A percentile compares a stretch with the other conserved stretches of the same genome.
phyloP scores from a whole-genome alignment of 345 rosid genomes.

The Melaleuca alternifolia region DNA sequence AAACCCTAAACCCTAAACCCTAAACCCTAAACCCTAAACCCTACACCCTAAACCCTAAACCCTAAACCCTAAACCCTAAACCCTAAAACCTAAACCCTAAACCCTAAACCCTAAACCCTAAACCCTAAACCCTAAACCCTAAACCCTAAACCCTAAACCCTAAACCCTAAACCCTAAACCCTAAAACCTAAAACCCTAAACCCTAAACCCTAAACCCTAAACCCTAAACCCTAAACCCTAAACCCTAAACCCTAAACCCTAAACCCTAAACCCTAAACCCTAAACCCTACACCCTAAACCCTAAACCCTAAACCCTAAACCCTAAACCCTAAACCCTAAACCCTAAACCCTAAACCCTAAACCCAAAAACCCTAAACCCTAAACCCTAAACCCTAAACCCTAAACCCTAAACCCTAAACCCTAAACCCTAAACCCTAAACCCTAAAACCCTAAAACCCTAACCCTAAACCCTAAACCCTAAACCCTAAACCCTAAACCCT shows the following conservation, averaged over 20 bases:
- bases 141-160: constrained; percentile 2
- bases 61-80: neutral
- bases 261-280: constrained; percentile 1
- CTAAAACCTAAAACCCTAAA: constrained; percentile 1
- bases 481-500: constrained; percentile 1
- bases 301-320: neutral
- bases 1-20: constrained; percentile 3
- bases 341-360: neutral
- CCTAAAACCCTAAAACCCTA: neutral
- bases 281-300: neutral
- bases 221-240: neutral
- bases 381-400: neutral
- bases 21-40: neutral
- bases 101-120: neutral
- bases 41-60: neutral
- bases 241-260: neutral
- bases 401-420: neutral
- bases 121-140: neutral
- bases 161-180: constrained; percentile 1
- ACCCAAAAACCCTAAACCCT: neutral
- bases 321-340: neutral
- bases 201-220: neutral
- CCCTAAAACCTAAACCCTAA: neutral
- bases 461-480: constrained; percentile 1
- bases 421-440: neutral